Base-by-base conservation (phyloP, 495 filamentous ascomycete genomes). In the Entonaema liquescens region DNA sequence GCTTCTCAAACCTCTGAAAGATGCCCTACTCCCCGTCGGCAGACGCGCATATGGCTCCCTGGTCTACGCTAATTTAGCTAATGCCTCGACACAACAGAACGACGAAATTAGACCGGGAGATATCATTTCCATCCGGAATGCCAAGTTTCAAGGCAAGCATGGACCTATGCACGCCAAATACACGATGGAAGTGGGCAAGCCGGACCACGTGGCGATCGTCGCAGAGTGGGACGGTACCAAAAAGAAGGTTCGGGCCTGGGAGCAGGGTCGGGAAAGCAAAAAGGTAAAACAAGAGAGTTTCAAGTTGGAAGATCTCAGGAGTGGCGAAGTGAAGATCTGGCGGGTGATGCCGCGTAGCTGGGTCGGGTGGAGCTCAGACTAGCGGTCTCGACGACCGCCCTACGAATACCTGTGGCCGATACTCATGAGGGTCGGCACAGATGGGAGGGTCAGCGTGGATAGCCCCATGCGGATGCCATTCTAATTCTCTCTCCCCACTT, bases 151-250 rank as follows among this genome's bases (percentile, higher is more conserved):
- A 77, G 95, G 95, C 31, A 96, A 99, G 78, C 92, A 94, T 67
- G 95, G 95, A 3, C 87, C 93, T 9, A 92, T 99, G 91, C 94
- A 97, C 74, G 90, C 92, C 70, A 98, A 98, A 80, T 99, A 99
- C 76, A 89, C 82, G 58, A 81, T 87, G 36, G 95, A 99, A 67
- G 93, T 97, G 0, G 95, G 95, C 53, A 93, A 92, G 74, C 92
- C 92, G 3, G 95, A 97, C 72, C 95, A 99, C 79, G 95, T 98
- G 1, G 96, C 87, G 3, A 83, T 99, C n/a, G 94, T 98, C n/a
- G 87, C 93, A 11, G 95, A 99, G 77, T 99, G 95, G 95, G 95
- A 99, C 78, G 95, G 95, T 31, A 97, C 93, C 26, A 97, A 98
- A 85, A 98, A 97, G 88, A 97, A 97, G 86, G 90, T 99, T 36